Base-by-base conservation (phyloP, 768 basidiomycete species). In the Tulasnella sp. region DNA sequence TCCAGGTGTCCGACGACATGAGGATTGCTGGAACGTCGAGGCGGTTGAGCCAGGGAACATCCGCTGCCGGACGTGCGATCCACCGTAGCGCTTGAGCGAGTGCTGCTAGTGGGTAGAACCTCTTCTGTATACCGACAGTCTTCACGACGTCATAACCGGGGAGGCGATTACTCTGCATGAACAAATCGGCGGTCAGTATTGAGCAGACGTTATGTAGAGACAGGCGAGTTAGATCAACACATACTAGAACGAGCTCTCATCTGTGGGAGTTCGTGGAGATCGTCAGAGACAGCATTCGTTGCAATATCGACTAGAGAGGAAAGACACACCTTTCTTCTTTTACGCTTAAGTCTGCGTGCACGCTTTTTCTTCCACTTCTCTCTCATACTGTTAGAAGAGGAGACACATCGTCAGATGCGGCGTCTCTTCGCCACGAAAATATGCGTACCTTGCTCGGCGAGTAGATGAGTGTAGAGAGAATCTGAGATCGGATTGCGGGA, bases 331-430 rank as follows among this genome's bases (percentile, higher is more conserved):
- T 79, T 79, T 79, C 78, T 79, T 79, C 78, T 79, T 58, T 79
- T 79, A 40, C 78, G 34, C 48, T 74, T 79, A 40, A 79, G 78
- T 24, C 78, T 79, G 44, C 78, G 78, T 12, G 78, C 71, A 79
- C 78, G 78, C 78, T 79, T 79, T 74, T 79, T 79, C 78, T 79
- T 79, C 78, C 78, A 79, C 78, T 79, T 79, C 78, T 79, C 78
- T 79, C 78, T 79, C 78, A 79, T 79, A 27, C 78, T 79, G n/a
- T 21, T 31, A 27, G 4, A 5, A 18, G 36, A 14, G 14, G 18
- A 1, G 31, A n/a, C n/a, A n/a, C n/a, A n/a, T 68, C 16, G 62
- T 68, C 31, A 68, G 62, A 68, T 36, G 16, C 4, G 16, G 62
- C 7, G 31, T 68, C 18, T 68, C 19, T 8, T 12, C 10, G 10